Base-by-base conservation (phyloP, 306 rosid genomes). In the Leucaena leucocephala region DNA sequence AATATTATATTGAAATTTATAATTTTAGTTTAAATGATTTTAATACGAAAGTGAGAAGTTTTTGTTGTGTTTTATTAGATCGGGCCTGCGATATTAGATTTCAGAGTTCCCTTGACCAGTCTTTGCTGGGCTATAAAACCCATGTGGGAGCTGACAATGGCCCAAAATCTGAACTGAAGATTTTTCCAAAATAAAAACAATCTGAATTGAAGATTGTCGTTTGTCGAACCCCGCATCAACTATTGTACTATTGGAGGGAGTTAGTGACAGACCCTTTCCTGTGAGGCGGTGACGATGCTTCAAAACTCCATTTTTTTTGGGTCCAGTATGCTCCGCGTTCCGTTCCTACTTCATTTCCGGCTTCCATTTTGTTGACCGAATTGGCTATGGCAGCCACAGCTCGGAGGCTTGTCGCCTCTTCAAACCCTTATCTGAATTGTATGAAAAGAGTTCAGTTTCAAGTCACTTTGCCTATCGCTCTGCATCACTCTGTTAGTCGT, bases 371-470 rank as follows among this genome's bases (percentile, higher is more conserved):
- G 52, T 19, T 39, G 50, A 10, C 27, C 1, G 35, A 27, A 5
- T 9, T 62, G 33, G 68, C 44, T n/a, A 87, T 80, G 83, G 70
- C 81, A 43, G 35, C 69, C 15, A 69, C 66, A 80, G 80, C 84
- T 16, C 71, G 64, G 83, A 89, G 85, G 80, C 11, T 80, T n/a
- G 74, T 77, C 62, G 12, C 80, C n/a, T 6, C 84, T 49, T 46
- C 85, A 72, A 36, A 59, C 43, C 64, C 74, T 72, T 72, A 61
- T 71, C 71, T 75, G 77, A 63, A 72, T 42, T 66, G 8, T 70
- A 61, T 14, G 16, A 65, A 19, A 40, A 75, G 27, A 16, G 9
- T 83, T 7, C 73, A 50, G 66, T 46, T 74, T 12, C 75, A 64
- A 77, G n/a, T 19, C 33, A 6, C 74, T 34, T 65, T 55, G 55